Conservation (phyloP, 2,329 filamentous ascomycete species). For the Trichoderma koningiopsis region DNA sequence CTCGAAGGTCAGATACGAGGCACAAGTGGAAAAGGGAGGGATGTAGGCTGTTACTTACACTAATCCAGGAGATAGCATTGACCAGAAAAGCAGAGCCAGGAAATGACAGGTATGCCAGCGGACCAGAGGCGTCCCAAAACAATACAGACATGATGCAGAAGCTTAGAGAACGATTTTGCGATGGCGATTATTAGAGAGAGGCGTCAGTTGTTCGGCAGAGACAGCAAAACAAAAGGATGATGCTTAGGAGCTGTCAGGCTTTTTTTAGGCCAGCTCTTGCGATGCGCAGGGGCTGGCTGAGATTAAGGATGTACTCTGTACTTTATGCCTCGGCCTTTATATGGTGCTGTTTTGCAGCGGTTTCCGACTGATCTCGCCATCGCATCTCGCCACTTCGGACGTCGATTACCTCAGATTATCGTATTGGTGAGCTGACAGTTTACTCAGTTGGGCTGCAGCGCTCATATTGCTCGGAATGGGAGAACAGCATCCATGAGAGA, state of each 20-base stretch:
- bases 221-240: conserved; percentile 2
- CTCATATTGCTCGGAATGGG: neutral
- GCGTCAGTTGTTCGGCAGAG: neutral
- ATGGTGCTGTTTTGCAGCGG: neutral
- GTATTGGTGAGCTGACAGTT: neutral
- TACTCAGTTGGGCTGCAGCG: neutral
- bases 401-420: conserved; percentile 12
- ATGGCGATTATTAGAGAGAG: neutral
- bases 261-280: conserved; percentile 2
- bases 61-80: conserved; percentile 43
- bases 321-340: neutral
- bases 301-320: conserved; percentile 1
- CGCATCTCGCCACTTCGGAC: conserved; percentile 1
- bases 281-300: conserved; percentile 4
- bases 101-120: conserved; percentile 33
- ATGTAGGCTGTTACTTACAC: conserved; percentile 37
- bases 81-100: conserved; percentile 39
- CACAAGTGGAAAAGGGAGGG: neutral
- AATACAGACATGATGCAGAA: conserved; percentile 32
- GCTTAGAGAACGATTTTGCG: neutral
- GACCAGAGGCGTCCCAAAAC: conserved; percentile 31
- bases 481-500: neutral
- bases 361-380: conserved; percentile 12
- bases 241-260: conserved; percentile 18
- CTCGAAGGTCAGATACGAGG: conserved; percentile 17